Percentiles rank a stretch among this genome's conserved stretches.
Conservation (phyloP, 2,329 filamentous ascomycete species). For the Aureobasidium melanogenum region DNA sequence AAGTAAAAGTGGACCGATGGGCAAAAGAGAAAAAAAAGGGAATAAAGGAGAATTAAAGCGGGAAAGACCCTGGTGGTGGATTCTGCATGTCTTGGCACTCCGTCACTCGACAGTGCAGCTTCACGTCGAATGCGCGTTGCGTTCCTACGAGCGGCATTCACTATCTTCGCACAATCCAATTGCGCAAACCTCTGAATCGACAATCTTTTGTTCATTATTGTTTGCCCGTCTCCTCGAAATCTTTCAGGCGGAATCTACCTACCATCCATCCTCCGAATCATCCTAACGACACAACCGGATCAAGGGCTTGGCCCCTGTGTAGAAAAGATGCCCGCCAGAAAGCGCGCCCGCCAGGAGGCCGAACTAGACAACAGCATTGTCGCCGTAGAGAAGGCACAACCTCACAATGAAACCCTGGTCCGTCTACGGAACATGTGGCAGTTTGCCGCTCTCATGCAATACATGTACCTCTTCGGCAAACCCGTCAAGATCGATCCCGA, state of each 20-base stretch:
- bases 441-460: constrained; percentile 89
- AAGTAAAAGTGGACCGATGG: neutral
- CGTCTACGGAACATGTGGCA: constrained; percentile 87
- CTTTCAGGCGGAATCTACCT: neutral
- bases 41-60: neutral
- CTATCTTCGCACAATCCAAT: neutral
- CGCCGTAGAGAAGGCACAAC: constrained; percentile 9
- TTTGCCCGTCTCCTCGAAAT: too few species aligned
- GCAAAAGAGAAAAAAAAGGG: neutral
- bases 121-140: neutral
- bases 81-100: neutral
- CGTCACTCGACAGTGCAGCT: neutral
- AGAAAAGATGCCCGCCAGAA: constrained; percentile 43
- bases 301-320: constrained; percentile 10
- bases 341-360: constrained; percentile 47
- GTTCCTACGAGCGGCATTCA: neutral
- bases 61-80: neutral
- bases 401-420: constrained; percentile 43
- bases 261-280: neutral
- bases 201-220: neutral
- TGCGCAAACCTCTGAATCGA: neutral
- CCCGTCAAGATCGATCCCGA: constrained; percentile 83
- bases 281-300: neutral
- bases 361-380: constrained; percentile 29
- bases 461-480: constrained; percentile 83